Evolutionary conservation across 495 filamentous ascomycete genomes (phyloP).

Genomic region (Annulohypoxylon moriforme): DNA sequence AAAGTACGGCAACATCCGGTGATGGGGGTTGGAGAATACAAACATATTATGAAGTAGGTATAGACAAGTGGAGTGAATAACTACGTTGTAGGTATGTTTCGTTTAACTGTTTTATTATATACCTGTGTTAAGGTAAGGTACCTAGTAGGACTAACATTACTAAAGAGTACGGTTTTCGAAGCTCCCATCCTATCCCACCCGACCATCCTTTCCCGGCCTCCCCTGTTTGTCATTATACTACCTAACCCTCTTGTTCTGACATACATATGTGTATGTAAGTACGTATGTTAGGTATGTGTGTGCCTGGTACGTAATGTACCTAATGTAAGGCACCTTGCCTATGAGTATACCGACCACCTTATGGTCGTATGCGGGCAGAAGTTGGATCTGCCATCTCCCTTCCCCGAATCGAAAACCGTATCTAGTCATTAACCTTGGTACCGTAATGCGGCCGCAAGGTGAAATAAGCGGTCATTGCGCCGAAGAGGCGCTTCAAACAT

Average conservation of each 20-base stretch:
- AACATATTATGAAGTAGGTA: background rate
- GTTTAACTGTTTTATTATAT: conserved; percentile 1
- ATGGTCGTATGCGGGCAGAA: background rate
- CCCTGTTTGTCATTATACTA: conserved; percentile 1
- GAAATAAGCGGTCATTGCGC: conserved; percentile 30
- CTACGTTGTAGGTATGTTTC: background rate
- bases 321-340: conserved; percentile 3
- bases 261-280: background rate
- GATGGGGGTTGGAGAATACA: background rate
- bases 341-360: background rate
- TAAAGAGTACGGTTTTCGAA: background rate
- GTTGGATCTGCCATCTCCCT: conserved; percentile 2
- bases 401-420: background rate
- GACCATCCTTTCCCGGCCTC: background rate
- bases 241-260: background rate
- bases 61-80: background rate
- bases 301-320: background rate
- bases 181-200: background rate
- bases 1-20: background rate
- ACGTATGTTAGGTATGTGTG: background rate
- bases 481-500: conserved; percentile 23
- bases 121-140: background rate
- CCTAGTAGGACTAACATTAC: conserved; percentile 13
- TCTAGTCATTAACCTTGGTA: conserved; percentile 8
- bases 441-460: conserved; percentile 13